These are phyloP conservation scores for Candida pseudoglaebosa DNA, from an alignment of 805 yeast genomes.

Conservation along the genomic window DNA sequence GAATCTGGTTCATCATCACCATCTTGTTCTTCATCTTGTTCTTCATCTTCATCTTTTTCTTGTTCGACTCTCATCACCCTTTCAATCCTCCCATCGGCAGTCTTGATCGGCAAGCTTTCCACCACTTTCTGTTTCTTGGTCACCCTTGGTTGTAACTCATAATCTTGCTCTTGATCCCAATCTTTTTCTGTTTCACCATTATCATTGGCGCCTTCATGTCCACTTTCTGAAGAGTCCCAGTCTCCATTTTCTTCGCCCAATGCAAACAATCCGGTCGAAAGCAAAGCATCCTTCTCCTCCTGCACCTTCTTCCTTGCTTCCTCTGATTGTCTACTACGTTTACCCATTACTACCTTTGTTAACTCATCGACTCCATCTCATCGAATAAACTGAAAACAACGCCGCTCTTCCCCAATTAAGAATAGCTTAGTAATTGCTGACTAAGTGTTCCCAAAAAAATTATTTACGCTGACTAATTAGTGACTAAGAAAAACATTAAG, in stretches of 20 bases:
- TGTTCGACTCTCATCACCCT: conserved; percentile 47
- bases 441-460: too few relatives aligned
- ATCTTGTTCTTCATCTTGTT: conserved; percentile 12
- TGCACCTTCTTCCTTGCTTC: conserved; percentile 33
- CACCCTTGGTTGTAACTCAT: conserved; percentile 68
- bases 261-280: conserved; percentile 33
- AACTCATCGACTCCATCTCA: conserved; percentile 1
- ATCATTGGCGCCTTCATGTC: conserved; percentile 4
- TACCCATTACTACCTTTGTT: conserved; percentile 21
- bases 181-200: conserved; percentile 18
- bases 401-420: too few relatives aligned
- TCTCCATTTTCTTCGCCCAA: conserved; percentile 2
- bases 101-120: conserved; percentile 79
- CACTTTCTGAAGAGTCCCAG: conserved; percentile 4
- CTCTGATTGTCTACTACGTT: conserved; percentile 25
- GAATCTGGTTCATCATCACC: conserved; percentile 16
- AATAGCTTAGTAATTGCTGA: too few relatives aligned
- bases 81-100: conserved; percentile 67
- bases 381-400: too few relatives aligned
- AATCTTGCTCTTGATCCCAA: conserved; percentile 74
- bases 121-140: conserved; percentile 43
- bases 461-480: too few relatives aligned
- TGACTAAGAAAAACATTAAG: too few relatives aligned
- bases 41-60: conserved; percentile 16
- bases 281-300: conserved; percentile 39